Base-by-base conservation (phyloP, 2,329 filamentous ascomycete species). In the Teratosphaeria destructans region DNA sequence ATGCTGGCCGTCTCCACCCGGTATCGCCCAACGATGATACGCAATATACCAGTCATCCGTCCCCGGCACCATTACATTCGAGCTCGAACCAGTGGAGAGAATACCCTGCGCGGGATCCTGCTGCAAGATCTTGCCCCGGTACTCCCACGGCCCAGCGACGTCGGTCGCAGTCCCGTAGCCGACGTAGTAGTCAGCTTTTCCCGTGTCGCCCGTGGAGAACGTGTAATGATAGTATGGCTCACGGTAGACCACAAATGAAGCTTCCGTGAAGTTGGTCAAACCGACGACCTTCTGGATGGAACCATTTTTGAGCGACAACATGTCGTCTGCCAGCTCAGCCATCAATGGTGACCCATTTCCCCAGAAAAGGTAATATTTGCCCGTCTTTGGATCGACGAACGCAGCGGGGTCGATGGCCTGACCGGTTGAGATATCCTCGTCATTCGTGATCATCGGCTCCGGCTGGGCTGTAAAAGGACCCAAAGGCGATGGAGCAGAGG, bases 1-100 rank as follows among this genome's bases (percentile, higher is more conserved):
- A 55, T 73, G 68, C 2, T 73, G 78, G 0, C 77, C 78, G 59
- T 77, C 71, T 0, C 79, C 78, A 49, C 70, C 67, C 0, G 78
- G 78, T 34, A 80, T 79, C 3, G 65, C 69, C 59, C 80, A 80
- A 1, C 78, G 73, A 61, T 80, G 78, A 55, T 80, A 80, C 0
- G 73, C 77, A 35, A 81, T 79, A 60, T 78, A 79, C 78, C 78
- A 80, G 27, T 79, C 72, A 61, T 80, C 77, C 0, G 77, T 78
- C 0, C 73, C 75, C 0, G 77, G 78, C 1, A 80, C 72, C 49
- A 78, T 78, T 19, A 79, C 63, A 3, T 79, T 73, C 0, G 76
- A 78, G 64, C 76, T 74, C 60, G 79, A 76, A 0, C 78, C 78
- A 0, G 78, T 79, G 0, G 70, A 78, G 5, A 79, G 66, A n/a